Evolutionary conservation across 352 stramenopile species (phyloP).

Genomic region (Pythium brassicae): DNA sequence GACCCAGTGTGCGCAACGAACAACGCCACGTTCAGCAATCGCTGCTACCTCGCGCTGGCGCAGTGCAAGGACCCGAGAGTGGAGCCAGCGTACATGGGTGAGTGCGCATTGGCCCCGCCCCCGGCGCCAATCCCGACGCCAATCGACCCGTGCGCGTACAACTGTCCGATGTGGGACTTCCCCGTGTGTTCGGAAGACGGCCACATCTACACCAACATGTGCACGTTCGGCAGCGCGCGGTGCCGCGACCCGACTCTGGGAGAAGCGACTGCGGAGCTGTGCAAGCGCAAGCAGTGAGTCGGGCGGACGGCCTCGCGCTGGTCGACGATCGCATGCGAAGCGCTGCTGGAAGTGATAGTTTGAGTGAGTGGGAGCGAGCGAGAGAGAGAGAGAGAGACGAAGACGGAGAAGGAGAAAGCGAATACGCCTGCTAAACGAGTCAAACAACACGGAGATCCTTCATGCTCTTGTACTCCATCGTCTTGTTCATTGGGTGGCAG

Average conservation of each 20-base stretch:
- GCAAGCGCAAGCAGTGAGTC: neutral
- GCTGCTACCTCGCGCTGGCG: constrained; percentile 8
- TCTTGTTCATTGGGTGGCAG: too few relatives aligned
- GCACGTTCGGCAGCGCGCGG: constrained; percentile 8
- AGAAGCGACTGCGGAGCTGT: constrained; percentile 4
- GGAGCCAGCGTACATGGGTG: neutral
- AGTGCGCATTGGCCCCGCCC: neutral
- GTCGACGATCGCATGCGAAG: neutral
- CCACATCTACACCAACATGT: constrained; percentile 20
- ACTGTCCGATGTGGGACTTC: constrained; percentile 12
- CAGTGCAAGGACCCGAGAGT: constrained; percentile 8
- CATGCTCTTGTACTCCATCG: too few relatives aligned
- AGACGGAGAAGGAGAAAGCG: too few relatives aligned
- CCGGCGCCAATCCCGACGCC: too few relatives aligned
- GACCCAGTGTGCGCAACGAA: constrained; percentile 18
- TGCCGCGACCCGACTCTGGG: constrained; percentile 11
- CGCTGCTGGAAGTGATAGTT: neutral
- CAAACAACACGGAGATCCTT: too few relatives aligned
- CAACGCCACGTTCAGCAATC: constrained; percentile 16
- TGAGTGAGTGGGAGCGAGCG: neutral
- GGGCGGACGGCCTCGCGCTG: neutral
- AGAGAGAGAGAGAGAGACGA: neutral
- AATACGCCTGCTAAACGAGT: too few relatives aligned
- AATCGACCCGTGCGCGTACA: constrained; percentile 10
- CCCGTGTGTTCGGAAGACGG: constrained; percentile 19